Evolutionary conservation across 768 basidiomycete genomes (phyloP).

Genomic region (Termitomyces sp.): DNA sequence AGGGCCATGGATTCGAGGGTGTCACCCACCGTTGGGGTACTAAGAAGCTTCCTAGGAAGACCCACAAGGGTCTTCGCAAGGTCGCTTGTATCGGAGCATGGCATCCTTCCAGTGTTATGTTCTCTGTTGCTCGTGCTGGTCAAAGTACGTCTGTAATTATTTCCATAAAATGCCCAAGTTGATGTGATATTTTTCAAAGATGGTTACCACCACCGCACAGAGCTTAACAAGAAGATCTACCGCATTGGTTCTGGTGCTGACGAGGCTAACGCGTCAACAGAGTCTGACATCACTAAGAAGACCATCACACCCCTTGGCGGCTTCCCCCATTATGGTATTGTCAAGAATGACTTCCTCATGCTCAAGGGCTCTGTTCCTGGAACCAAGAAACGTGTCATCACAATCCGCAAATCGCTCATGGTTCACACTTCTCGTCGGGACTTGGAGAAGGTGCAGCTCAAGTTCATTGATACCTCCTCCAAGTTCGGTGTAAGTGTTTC

Average conservation of each 20-base stretch:
- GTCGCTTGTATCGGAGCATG: conserved; percentile 98
- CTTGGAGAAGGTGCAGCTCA: conserved; percentile 96
- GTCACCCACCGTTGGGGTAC: conserved; percentile 99
- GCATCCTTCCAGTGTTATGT: conserved; percentile 99
- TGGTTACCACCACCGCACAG: conserved; percentile 94
- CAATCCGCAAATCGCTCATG: conserved; percentile 95
- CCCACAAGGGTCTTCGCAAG: conserved; percentile 99
- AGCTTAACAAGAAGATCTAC: conserved; percentile 99
- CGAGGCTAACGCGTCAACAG: conserved; percentile 84
- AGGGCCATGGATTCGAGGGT: conserved; percentile 99
- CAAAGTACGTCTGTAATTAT: conserved; percentile 66
- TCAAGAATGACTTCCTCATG: conserved; percentile 98
- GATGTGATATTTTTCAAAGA: conserved; percentile 37
- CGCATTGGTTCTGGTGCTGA: conserved; percentile 81
- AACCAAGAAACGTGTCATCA: conserved; percentile 97
- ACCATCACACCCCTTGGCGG: conserved; percentile 95
- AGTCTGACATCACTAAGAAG: conserved; percentile 93
- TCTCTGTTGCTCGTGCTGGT: conserved; percentile 99
- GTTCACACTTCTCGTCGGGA: conserved; percentile 93
- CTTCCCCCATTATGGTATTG: conserved; percentile 98
- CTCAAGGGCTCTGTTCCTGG: conserved; percentile 95
- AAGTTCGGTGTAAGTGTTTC: conserved; percentile 81
- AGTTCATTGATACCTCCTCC: conserved; percentile 98
- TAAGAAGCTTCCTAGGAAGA: conserved; percentile 97
- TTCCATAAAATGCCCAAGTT: not conserved